phyloP scores from a whole-genome alignment of 768 basidiomycete species.

The Suillus cothurnatus region DNA sequence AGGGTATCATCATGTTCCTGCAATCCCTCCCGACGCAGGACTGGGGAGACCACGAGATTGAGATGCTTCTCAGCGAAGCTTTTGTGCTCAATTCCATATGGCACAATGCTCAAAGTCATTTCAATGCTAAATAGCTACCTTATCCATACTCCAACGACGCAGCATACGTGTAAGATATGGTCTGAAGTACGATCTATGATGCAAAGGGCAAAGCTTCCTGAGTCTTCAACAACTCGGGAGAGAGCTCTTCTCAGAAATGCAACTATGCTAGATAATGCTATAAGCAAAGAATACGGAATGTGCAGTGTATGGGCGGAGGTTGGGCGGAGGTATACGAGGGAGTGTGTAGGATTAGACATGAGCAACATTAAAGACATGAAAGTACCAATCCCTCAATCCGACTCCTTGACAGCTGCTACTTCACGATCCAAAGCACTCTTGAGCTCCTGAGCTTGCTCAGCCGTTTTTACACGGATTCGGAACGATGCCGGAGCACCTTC shows the following conservation, averaged over 20 bases:
- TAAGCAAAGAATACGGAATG: background rate
- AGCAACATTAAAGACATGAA: background rate
- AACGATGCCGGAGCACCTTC: constrained; percentile 57
- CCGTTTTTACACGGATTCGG: constrained; percentile 60
- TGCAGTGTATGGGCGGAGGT: background rate
- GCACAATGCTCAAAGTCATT: constrained; percentile 92
- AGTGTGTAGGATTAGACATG: background rate
- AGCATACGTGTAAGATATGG: constrained; percentile 2
- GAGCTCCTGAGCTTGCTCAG: constrained; percentile 57
- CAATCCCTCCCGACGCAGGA: constrained; percentile 89
- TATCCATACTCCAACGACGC: constrained; percentile 1
- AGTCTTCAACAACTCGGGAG: background rate
- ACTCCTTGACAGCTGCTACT: constrained; percentile 46
- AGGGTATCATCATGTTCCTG: constrained; percentile 99
- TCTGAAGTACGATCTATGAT: background rate
- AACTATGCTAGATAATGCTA: constrained; percentile 1
- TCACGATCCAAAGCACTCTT: constrained; percentile 65
- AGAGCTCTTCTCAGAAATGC: background rate
- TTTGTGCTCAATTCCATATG: constrained; percentile 92
- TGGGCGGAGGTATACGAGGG: background rate
- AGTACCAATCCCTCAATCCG: background rate
- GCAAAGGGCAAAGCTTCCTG: background rate
- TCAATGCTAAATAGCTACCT: constrained; percentile 52
- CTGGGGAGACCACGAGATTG: constrained; percentile 96
- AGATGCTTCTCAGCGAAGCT: constrained; percentile 93